Evolutionary conservation across 768 basidiomycete genomes (phyloP).

Genomic region (Podaxis mareebaensis): DNA sequence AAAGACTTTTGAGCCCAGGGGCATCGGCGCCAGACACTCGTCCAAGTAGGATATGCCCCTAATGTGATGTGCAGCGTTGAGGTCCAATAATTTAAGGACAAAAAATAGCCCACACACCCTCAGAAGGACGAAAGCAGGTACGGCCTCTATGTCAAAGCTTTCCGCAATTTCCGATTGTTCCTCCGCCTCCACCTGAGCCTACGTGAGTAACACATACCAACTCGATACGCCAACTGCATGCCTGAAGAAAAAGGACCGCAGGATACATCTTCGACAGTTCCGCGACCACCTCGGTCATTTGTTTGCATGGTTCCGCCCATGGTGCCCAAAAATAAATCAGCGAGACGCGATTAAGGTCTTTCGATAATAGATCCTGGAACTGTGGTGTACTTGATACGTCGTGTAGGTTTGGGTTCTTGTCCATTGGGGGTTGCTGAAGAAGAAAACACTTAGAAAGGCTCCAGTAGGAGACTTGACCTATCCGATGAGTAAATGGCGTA

Average conservation of each 20-base stretch:
- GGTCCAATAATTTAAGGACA: neutral
- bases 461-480: neutral
- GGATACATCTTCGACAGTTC: conserved; percentile 77
- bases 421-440: conserved; percentile 11
- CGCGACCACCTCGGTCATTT: conserved; percentile 79
- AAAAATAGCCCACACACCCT: conserved; percentile 44
- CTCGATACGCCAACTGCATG: conserved; percentile 28
- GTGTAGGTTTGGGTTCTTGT: conserved; percentile 27
- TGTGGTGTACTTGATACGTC: conserved; percentile 63
- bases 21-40: conserved; percentile 84
- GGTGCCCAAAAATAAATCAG: conserved; percentile 93
- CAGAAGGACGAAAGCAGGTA: conserved; percentile 83
- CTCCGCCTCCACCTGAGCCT: conserved; percentile 80
- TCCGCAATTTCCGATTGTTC: conserved; percentile 81
- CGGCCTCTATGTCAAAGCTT: conserved; percentile 88
- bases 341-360: conserved; percentile 79
- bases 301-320: conserved; percentile 89
- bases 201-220: neutral
- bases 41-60: conserved; percentile 88
- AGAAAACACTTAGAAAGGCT: neutral
- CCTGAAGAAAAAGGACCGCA: conserved; percentile 71
- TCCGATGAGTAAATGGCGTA: conserved; percentile 20
- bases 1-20: conserved; percentile 52
- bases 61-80: neutral
- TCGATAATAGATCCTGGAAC: conserved; percentile 72